Percentiles rank a stretch among this genome's conserved stretches.
Evolutionary conservation across 805 yeast species (phyloP).

Genomic region (Metschnikowia rubicola): DNA sequence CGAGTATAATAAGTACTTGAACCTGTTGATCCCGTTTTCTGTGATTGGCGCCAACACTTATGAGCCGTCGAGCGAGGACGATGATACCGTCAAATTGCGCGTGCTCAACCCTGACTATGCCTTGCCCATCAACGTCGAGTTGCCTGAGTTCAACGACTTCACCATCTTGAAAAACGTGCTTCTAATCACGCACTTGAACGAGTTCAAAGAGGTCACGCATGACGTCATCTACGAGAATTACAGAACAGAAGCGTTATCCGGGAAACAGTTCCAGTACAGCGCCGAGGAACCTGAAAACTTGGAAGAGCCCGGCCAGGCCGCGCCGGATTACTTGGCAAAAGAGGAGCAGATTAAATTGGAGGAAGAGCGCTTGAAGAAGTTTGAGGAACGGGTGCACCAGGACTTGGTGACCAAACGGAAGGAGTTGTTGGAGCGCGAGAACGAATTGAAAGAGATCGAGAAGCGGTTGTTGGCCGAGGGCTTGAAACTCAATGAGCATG

Average conservation of each 20-base stretch:
- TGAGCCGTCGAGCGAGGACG: slow-evolving; percentile 38
- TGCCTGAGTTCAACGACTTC: slow-evolving; percentile 76
- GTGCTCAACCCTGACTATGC: slow-evolving; percentile 47
- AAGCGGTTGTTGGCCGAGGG: slow-evolving; percentile 63
- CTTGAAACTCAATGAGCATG: slow-evolving; percentile 32
- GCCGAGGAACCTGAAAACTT: slow-evolving; percentile 15
- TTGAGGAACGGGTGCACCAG: slow-evolving; percentile 86
- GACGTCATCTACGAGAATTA: slow-evolving; percentile 84
- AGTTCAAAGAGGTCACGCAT: slow-evolving; percentile 84
- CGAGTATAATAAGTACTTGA: slow-evolving; percentile 62
- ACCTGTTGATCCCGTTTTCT: slow-evolving; percentile 64
- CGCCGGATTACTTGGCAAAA: slow-evolving; percentile 48
- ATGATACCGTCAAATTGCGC: slow-evolving; percentile 50
- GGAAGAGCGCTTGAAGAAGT: slow-evolving; percentile 81
- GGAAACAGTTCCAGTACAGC: slow-evolving; percentile 47
- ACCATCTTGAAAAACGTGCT: slow-evolving; percentile 74
- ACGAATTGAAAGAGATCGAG: slow-evolving; percentile 79
- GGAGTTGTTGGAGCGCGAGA: slow-evolving; percentile 80
- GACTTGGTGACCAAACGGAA: slow-evolving; percentile 77
- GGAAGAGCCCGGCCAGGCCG: slow-evolving; percentile 10
- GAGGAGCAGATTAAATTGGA: slow-evolving; percentile 88
- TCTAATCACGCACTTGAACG: slow-evolving; percentile 80
- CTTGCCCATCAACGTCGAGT: slow-evolving; percentile 57
- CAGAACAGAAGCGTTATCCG: slow-evolving; percentile 80
- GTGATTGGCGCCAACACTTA: slow-evolving; percentile 67